Evolutionary conservation across 2,329 filamentous ascomycete species (phyloP).

Genomic region (Clonostachys chloroleuca): DNA sequence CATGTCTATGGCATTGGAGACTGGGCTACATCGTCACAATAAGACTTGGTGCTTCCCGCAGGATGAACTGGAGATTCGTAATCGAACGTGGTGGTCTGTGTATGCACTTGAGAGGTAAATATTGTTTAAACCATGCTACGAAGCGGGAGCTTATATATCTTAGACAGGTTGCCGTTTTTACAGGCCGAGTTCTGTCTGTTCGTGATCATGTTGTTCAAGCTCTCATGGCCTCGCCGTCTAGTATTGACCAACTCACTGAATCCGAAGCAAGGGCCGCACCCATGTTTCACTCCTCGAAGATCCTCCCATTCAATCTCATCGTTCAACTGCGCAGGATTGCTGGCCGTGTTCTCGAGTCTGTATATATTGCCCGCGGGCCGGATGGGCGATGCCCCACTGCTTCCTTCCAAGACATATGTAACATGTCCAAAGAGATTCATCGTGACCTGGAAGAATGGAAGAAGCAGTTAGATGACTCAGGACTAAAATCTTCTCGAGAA

Average conservation of each 20-base stretch:
- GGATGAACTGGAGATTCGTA: slow-evolving; percentile 12
- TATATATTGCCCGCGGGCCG: slow-evolving; percentile 13
- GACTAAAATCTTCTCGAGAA: slow-evolving; percentile 11
- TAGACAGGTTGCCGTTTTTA: slow-evolving; percentile 11
- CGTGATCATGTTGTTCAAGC: slow-evolving; percentile 15
- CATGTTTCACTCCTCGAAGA: slow-evolving; percentile 5
- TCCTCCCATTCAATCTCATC: slow-evolving; percentile 6
- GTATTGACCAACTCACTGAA: slow-evolving; percentile 7
- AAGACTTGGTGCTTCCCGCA: slow-evolving; percentile 8
- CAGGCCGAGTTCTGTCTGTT: slow-evolving; percentile 12
- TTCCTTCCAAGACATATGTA: slow-evolving; percentile 13
- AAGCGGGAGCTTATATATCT: no score
- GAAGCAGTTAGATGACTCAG: slow-evolving; percentile 5
- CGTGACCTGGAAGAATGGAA: slow-evolving; percentile 11
- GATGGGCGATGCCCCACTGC: slow-evolving; percentile 10
- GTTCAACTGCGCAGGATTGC: slow-evolving; percentile 9
- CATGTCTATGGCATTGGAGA: slow-evolving; percentile 16
- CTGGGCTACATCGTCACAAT: slow-evolving; percentile 13
- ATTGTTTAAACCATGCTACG: no score
- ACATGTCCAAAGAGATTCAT: slow-evolving; percentile 7
- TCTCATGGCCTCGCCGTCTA: slow-evolving; percentile 4
- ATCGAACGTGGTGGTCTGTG: slow-evolving; percentile 14
- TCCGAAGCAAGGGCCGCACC: slow-evolving; percentile 6
- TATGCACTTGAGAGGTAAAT: slow-evolving; percentile 10
- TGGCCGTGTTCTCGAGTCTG: slow-evolving; percentile 14